Percentiles rank a stretch among this genome's conserved stretches.
Evolutionary conservation across 2,329 filamentous ascomycete genomes (phyloP).

Genomic region (Talaromyces marneffei): DNA sequence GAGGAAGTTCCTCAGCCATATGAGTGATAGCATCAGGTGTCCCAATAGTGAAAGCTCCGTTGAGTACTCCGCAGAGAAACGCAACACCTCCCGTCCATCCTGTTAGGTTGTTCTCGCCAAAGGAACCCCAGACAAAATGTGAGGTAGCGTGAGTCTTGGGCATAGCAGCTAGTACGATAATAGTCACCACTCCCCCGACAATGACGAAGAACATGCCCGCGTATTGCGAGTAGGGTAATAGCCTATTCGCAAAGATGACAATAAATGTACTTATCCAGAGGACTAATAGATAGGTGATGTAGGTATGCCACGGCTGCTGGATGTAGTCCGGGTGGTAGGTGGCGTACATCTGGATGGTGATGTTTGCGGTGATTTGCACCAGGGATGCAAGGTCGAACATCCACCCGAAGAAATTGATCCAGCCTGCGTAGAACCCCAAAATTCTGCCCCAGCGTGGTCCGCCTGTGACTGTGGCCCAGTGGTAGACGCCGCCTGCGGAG

Average conservation of each 20-base stretch:
- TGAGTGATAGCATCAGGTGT: constrained; percentile 47
- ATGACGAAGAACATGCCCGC: constrained; percentile 45
- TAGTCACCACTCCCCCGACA: constrained; percentile 44
- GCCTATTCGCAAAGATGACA: constrained; percentile 45
- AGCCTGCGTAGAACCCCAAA: constrained; percentile 38
- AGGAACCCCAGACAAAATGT: constrained; percentile 48
- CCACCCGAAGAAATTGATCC: constrained; percentile 36
- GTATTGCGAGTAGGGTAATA: constrained; percentile 40
- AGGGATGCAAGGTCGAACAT: constrained; percentile 8
- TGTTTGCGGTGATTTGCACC: constrained; percentile 5
- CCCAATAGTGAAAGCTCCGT: constrained; percentile 44
- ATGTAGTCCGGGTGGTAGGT: constrained; percentile 37
- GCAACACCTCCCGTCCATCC: constrained; percentile 47
- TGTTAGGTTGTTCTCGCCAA: constrained; percentile 51
- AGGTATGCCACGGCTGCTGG: constrained; percentile 46
- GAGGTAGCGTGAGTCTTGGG: constrained; percentile 43
- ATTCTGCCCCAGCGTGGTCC: constrained; percentile 29
- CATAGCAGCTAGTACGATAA: constrained; percentile 45
- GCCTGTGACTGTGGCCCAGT: constrained; percentile 45
- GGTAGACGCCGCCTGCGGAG: constrained; percentile 47
- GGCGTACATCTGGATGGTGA: constrained; percentile 18
- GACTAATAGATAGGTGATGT: constrained; percentile 34
- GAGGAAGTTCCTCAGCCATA: constrained; percentile 47
- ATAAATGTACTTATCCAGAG: constrained; percentile 41
- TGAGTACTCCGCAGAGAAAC: constrained; percentile 49